phyloP scores from a whole-genome alignment of 371 early-diverging fungal genomes.

The Actinomortierella ambigua region DNA sequence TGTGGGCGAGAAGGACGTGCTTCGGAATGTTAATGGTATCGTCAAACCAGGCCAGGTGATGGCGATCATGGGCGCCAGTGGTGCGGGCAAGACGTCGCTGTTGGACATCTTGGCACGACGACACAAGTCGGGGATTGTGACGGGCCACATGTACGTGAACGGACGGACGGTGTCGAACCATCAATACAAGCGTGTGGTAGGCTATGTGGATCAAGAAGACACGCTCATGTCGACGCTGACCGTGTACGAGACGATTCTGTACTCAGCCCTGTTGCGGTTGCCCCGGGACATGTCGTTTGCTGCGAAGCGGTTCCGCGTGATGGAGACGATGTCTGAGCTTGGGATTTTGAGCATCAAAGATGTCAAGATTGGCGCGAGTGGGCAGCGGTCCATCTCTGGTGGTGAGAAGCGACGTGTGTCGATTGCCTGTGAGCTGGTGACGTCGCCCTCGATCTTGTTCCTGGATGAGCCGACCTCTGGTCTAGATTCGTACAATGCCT shows the following conservation, averaged over 20 bases:
- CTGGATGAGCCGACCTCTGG: conserved; percentile 92
- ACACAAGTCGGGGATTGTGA: conserved; percentile 77
- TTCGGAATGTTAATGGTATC: conserved; percentile 70
- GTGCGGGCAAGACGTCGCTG: conserved; percentile 81
- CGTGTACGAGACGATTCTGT: conserved; percentile 89
- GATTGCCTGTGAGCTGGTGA: conserved; percentile 89
- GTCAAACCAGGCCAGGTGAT: conserved; percentile 84
- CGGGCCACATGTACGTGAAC: conserved; percentile 91
- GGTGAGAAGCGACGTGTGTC: conserved; percentile 95
- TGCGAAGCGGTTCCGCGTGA: conserved; percentile 61
- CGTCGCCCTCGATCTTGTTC: conserved; percentile 83
- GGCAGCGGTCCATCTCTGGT: conserved; percentile 84
- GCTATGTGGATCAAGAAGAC: conserved; percentile 96
- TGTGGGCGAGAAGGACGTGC: conserved; percentile 57
- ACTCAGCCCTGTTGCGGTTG: conserved; percentile 82
- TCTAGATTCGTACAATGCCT: conserved; percentile 93
- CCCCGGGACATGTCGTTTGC: conserved; percentile 62
- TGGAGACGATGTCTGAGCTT: conserved; percentile 71
- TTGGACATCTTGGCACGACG: conserved; percentile 92
- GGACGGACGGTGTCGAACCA: conserved; percentile 61
- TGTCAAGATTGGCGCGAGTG: conserved; percentile 65
- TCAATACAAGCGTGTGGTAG: conserved; percentile 67
- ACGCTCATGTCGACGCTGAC: conserved; percentile 85
- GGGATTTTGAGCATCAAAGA: conserved; percentile 73
- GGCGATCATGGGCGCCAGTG: conserved; percentile 75